These are phyloP conservation scores for Leptographium lundbergii DNA, from an alignment of 2,329 filamentous ascomycete genomes.

Conservation along the genomic window DNA sequence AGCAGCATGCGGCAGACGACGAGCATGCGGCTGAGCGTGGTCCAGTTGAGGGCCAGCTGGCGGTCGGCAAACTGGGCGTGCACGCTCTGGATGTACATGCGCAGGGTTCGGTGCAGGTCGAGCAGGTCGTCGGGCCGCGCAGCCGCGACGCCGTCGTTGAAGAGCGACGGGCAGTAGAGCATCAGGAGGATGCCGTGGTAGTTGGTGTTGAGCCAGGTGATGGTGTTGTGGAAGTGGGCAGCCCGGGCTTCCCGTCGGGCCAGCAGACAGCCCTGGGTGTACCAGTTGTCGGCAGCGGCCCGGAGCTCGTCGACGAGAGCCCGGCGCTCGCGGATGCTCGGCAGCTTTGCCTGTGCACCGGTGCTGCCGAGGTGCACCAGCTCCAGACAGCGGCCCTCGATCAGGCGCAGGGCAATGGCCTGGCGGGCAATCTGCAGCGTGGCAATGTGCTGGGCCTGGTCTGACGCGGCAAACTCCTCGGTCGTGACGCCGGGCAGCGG, in stretches of 20 bases:
- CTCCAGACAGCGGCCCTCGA: slow-evolving; percentile 26
- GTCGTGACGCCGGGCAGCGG: slow-evolving; percentile 29
- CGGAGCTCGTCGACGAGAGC: slow-evolving; percentile 22
- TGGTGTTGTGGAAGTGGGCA: slow-evolving; percentile 30
- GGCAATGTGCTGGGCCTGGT: slow-evolving; percentile 24
- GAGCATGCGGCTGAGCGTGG: slow-evolving; percentile 26
- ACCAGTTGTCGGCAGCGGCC: slow-evolving; percentile 31
- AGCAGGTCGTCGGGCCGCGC: slow-evolving; percentile 13
- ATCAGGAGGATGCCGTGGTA: slow-evolving; percentile 32
- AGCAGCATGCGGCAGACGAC: slow-evolving; percentile 24
- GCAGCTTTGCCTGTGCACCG: not conserved
- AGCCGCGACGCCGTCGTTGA: slow-evolving; percentile 22
- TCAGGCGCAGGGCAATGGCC: slow-evolving; percentile 28
- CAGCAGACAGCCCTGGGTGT: slow-evolving; percentile 30
- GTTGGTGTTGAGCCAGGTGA: slow-evolving; percentile 29
- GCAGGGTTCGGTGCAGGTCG: slow-evolving; percentile 25
- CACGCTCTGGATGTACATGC: slow-evolving; percentile 28
- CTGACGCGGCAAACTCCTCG: slow-evolving; percentile 28
- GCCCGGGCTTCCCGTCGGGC: slow-evolving; percentile 28
- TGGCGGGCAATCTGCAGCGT: slow-evolving; percentile 31
- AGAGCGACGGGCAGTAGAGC: slow-evolving; percentile 28
- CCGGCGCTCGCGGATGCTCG: slow-evolving; percentile 18
- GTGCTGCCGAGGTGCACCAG: slow-evolving; percentile 17
- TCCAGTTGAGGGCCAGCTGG: slow-evolving; percentile 29
- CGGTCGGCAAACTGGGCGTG: slow-evolving; percentile 27